Base-by-base conservation (phyloP, 768 basidiomycete genomes). In the Auriscalpium orientale region DNA sequence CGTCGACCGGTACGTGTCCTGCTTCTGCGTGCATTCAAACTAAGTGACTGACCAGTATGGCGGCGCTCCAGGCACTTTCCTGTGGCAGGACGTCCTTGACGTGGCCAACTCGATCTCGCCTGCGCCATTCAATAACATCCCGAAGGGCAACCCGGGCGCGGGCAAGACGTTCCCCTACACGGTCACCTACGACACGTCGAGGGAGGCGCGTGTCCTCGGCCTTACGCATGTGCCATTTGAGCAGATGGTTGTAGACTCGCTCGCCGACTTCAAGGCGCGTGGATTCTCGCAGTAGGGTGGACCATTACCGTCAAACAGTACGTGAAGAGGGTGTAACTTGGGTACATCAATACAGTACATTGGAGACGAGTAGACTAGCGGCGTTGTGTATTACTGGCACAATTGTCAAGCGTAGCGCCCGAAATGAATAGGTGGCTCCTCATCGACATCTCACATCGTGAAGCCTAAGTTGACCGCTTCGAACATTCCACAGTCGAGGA, bases 11-110 rank as follows among this genome's bases (percentile, higher is more conserved):
- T 33, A 34, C 15, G 51, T 22, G 6, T 11, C 16, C 7, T 46
- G 7, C 13, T 12, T 2, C 15, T 20, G 28, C 9, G n/a, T 43
- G 3, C n/a, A n/a, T n/a, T n/a, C n/a, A n/a, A n/a, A n/a, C n/a
- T n/a, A n/a, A n/a, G n/a, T n/a, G n/a, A n/a, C n/a, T n/a, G n/a
- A n/a, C n/a, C n/a, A n/a, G n/a, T n/a, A n/a, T n/a, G n/a, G n/a
- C n/a, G n/a, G n/a, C n/a, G 36, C 9, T 35, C 7, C 22, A 46
- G 46, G 53, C 12, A n/a, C 16, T 18, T 54, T 33, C 45, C 38
- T 35, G 20, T 54, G 53, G 53, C 53, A 54, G 46, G 53, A 54
- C 16, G 15, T 54, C 45, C 12, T 54, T 16, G 53, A 54, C 46
- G 33, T 54, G 21, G 53, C 53, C 34, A n/a, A n/a, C n/a, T n/a